These are phyloP conservation scores for Aspergillus ostianus DNA, from an alignment of 495 filamentous ascomycete species.

Conservation along the genomic window DNA sequence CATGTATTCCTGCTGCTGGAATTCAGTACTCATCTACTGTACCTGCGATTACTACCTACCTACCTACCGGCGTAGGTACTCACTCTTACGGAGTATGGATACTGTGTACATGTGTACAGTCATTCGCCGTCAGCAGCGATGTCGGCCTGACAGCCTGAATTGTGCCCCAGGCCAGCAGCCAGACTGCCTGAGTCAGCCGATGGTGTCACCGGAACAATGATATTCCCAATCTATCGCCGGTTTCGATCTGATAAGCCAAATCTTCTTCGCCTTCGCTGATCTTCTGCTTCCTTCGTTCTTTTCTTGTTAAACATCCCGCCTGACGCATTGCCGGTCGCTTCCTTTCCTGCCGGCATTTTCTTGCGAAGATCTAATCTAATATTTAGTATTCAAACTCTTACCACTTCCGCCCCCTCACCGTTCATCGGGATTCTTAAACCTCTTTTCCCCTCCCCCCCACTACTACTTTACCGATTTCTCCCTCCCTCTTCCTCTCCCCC, in stretches of 20 bases:
- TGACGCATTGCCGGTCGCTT: background rate
- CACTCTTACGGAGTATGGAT: too few species aligned
- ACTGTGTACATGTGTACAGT: background rate
- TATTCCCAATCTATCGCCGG: constrained; percentile 2
- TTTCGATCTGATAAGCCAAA: constrained; percentile 15
- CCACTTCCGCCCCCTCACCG: background rate
- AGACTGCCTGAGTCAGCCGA: background rate
- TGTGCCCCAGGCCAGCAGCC: too few species aligned
- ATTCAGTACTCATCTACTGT: too few species aligned
- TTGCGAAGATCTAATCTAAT: too few species aligned
- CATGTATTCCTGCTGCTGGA: too few species aligned
- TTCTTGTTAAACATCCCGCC: too few species aligned
- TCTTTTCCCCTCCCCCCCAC: background rate
- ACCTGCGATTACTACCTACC: too few species aligned
- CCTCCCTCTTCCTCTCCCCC: constrained; percentile 3
- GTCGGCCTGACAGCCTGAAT: background rate
- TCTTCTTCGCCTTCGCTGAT: background rate
- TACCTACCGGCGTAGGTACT: too few species aligned
- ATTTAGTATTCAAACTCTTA: background rate
- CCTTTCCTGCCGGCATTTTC: too few species aligned
- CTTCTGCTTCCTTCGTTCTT: background rate
- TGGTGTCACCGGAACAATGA: constrained; percentile 8
- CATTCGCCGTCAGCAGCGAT: background rate
- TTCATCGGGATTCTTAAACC: background rate
- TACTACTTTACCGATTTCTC: constrained; percentile 7